A percentile compares a stretch with the other conserved stretches of the same genome.
phyloP scores from a whole-genome alignment of 352 stramenopile genomes.

The Pythium biforme region DNA sequence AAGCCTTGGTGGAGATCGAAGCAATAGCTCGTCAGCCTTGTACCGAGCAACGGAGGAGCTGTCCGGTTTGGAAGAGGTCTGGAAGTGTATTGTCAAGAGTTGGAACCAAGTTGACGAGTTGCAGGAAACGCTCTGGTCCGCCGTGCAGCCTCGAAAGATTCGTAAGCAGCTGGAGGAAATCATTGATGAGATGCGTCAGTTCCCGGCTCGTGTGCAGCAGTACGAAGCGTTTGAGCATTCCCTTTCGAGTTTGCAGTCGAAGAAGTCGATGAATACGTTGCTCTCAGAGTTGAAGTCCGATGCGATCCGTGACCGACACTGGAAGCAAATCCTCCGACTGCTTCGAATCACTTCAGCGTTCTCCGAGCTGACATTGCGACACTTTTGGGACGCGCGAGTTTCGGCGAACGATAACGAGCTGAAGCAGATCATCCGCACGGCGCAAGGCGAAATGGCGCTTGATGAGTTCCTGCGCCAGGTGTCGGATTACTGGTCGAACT shows the following conservation, averaged over 20 bases:
- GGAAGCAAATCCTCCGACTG: constrained; percentile 96
- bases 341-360: constrained; percentile 93
- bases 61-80: constrained; percentile 97
- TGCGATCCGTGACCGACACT: constrained; percentile 98
- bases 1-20: constrained; percentile 70
- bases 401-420: constrained; percentile 94
- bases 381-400: constrained; percentile 97
- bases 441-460: constrained; percentile 99
- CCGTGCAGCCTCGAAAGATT: constrained; percentile 93
- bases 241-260: constrained; percentile 91
- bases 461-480: constrained; percentile 98
- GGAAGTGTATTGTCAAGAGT: constrained; percentile 92
- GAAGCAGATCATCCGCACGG: constrained; percentile 95
- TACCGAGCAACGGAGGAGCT: constrained; percentile 90
- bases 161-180: constrained; percentile 96
- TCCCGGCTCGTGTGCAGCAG: constrained; percentile 96
- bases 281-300: constrained; percentile 98
- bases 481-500: constrained; percentile 88
- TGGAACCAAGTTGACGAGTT: constrained; percentile 89
- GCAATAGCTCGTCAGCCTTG: constrained; percentile 64
- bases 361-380: constrained; percentile 94
- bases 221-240: constrained; percentile 98
- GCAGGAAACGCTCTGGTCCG: constrained; percentile 94
- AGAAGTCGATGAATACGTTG: constrained; percentile 92
- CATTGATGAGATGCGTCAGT: constrained; percentile 94